phyloP scores from a whole-genome alignment of 495 filamentous ascomycete genomes.

The Amniculicola lignicola region DNA sequence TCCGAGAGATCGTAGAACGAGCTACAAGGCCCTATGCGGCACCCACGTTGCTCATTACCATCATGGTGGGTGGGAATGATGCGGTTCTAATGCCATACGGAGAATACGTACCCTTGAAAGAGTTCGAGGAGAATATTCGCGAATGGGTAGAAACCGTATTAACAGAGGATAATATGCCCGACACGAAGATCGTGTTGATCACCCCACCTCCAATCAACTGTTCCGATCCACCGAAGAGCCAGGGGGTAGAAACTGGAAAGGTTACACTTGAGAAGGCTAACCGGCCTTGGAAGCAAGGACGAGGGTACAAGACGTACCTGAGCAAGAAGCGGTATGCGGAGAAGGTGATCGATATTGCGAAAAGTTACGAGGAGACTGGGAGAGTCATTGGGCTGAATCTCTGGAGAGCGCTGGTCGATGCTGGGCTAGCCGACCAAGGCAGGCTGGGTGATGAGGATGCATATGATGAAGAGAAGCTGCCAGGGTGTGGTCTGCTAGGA shows the following conservation, averaged over 20 bases:
- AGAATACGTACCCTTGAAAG: slow-evolving; percentile 31
- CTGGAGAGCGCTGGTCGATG: slow-evolving; percentile 33
- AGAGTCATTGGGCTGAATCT: slow-evolving; percentile 30
- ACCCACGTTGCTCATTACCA: slow-evolving; percentile 36
- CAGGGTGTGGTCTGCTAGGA: slow-evolving; percentile 31
- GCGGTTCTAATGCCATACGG: slow-evolving; percentile 23
- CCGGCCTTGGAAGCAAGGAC: slow-evolving; percentile 21
- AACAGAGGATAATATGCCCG: slow-evolving; percentile 13
- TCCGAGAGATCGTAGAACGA: slow-evolving; percentile 25
- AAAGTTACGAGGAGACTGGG: slow-evolving; percentile 25
- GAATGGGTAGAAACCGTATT: slow-evolving; percentile 35
- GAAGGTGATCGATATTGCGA: slow-evolving; percentile 37
- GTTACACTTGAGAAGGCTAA: background rate
- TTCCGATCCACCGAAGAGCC: slow-evolving; percentile 4
- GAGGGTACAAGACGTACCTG: slow-evolving; percentile 33
- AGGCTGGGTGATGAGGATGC: slow-evolving; percentile 20
- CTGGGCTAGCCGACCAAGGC: slow-evolving; percentile 19
- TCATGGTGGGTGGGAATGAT: slow-evolving; percentile 39
- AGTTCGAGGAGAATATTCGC: slow-evolving; percentile 35
- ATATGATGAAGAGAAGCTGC: slow-evolving; percentile 30
- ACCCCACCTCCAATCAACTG: slow-evolving; percentile 39
- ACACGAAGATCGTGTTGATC: slow-evolving; percentile 37
- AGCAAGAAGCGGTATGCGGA: slow-evolving; percentile 37
- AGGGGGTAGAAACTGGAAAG: slow-evolving; percentile 11
- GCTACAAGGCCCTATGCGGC: slow-evolving; percentile 4